Base-by-base conservation (phyloP, 352 stramenopile species). In the Thraustochytrium sp. region DNA sequence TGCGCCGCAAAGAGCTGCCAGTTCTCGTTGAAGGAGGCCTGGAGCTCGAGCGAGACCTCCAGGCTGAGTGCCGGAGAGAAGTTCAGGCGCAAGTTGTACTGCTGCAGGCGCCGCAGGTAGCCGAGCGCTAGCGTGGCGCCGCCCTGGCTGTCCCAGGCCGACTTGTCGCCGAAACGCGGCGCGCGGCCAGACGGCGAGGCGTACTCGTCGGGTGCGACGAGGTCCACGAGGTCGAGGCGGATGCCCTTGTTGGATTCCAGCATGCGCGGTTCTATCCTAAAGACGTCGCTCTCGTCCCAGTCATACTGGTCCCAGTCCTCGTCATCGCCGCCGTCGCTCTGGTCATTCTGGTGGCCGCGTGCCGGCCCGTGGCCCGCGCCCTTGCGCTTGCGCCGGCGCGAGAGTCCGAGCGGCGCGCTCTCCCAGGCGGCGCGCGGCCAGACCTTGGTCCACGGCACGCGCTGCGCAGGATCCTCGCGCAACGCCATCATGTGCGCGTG, bases 121-220 rank as follows among this genome's bases (percentile, higher is more conserved):
- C 68, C 68, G 18, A 80, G 53, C n/a, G 68, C 68, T 11, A 80
- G 51, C 42, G 68, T 80, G 3, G 68, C 68, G 23, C 68, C 68
- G 18, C 68, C 68, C 16, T 21, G 53, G 42, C 68, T 80, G n/a
- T 51, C 36, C 68, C 68, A 80, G 9, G 74, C 62, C 40, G 21
- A 8, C n/a, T 23, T 55, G n/a, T 55, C n/a, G n/a, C n/a, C n/a
- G n/a, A n/a, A n/a, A n/a, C n/a, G n/a, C n/a, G n/a, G n/a, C n/a
- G n/a, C n/a, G n/a, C n/a, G n/a, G n/a, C n/a, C n/a, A n/a, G n/a
- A n/a, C 54, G 36, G 34, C 26, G 36, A 72, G 2, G 5, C 31
- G 44, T 75, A 75, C 18, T 4, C 53, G 38, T 80, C 53, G 0
- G 26, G 48, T 23, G 21, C n/a, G 3, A n/a, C 21, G 18, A 64